These are phyloP conservation scores for Andalucia godoyi DNA, from an alignment of 78 protist species.

Conservation along the genomic window DNA sequence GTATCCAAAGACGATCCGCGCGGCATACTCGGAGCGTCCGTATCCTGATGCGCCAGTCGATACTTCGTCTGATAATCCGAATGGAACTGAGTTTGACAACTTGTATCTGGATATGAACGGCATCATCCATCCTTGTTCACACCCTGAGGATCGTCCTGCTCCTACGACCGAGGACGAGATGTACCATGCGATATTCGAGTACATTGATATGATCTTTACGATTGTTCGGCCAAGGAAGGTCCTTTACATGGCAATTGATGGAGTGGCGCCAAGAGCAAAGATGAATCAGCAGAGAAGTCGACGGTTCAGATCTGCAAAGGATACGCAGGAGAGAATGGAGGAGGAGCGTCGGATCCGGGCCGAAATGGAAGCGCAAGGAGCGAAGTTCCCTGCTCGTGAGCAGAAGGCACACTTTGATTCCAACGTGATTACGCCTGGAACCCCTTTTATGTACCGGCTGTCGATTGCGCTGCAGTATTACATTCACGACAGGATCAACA, in stretches of 20 bases:
- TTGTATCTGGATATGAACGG: constrained; percentile 99
- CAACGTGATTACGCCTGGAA: constrained; percentile 97
- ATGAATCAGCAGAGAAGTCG: constrained; percentile 82
- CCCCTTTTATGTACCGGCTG: constrained; percentile 83
- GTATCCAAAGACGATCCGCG: constrained; percentile 60
- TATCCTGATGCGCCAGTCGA: constrained; percentile 9
- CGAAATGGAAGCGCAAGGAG: not conserved
- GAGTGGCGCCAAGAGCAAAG: constrained; percentile 98
- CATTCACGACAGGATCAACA: constrained; percentile 41
- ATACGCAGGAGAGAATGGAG: constrained; percentile 12
- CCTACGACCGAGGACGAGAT: constrained; percentile 44
- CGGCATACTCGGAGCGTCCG: not conserved
- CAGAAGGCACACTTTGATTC: constrained; percentile 45
- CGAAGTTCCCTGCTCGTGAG: constrained; percentile 2
- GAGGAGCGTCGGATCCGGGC: constrained; percentile 2
- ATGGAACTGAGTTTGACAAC: constrained; percentile 80
- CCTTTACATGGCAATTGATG: constrained; percentile 87
- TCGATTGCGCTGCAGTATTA: constrained; percentile 58
- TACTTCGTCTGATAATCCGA: constrained; percentile 45
- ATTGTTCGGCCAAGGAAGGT: constrained; percentile 91
- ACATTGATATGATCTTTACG: constrained; percentile 82
- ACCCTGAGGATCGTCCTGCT: not conserved
- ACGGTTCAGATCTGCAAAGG: constrained; percentile 83
- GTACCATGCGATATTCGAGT: constrained; percentile 66
- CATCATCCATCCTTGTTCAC: constrained; percentile 92